Evolutionary conservation across 371 early-diverging fungal genomes (phyloP), one percentile per base, ranked within the genome.

Genomic region (Thermomucor indicae-seudaticae): DNA sequence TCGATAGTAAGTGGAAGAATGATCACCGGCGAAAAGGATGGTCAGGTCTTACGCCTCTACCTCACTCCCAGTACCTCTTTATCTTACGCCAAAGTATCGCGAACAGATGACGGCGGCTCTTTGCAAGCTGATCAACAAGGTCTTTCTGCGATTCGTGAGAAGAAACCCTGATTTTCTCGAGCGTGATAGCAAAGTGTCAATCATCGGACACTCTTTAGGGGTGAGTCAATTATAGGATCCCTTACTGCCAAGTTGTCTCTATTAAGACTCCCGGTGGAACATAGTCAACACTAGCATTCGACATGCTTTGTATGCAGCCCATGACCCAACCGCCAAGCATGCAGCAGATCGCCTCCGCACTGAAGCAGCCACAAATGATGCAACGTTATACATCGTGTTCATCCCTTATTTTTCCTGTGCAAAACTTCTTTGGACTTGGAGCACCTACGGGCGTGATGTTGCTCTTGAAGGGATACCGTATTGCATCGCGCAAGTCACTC

Each of bases 141-240:
- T 90, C 0, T 91, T 89, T 62, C 32, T 14, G 14, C 32, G 32
- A 7, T 32, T 10, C 14, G 32, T 78, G 16, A 54, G 70, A 28
- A 78, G 84, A 11, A 83, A 91, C 60, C 91, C 92, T 0, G 79
- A 81, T 34, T 93, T 91, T 55, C 55, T 78, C n/a, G 72, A 68
- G 29, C 53, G 59, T 20, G 61, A 70, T 19, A 91, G 92, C 19
- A 83, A 81, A 49, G 81, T 91, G 0, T 85, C 86, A 0, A 67
- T 93, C 4, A 76, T 86, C 49, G 93, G 90, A 0, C 92, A 93
- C 62, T 89, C 89, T 1, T 66, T 93, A 1, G 93, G 93, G 17
- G 75, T 74, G 64, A 57, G 64, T 53, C 16, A 40, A 19, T 8
- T n/a, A 16, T 34, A 16, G 11, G 6, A 8, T 0, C 1, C 4